A percentile compares a stretch with the other conserved stretches of the same genome.
Conservation (phyloP, 331 rosid species). For the Stylosanthes scabra region DNA sequence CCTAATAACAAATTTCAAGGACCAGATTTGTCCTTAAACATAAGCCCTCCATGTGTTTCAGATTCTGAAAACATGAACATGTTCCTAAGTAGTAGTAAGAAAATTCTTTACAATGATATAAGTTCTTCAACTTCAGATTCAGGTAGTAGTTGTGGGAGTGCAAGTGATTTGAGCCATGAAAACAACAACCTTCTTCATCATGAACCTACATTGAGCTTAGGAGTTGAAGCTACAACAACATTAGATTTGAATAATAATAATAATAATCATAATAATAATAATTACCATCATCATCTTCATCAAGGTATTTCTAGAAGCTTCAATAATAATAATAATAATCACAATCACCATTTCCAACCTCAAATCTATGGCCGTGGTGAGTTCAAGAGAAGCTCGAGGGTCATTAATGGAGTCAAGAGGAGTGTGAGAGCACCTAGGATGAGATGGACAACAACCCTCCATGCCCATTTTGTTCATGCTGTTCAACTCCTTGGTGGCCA, state of each 20-base stretch:
- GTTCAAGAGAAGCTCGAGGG: conserved; percentile 69
- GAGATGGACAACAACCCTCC: conserved; percentile 99
- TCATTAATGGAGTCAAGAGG: conserved; percentile 58
- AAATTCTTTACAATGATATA: conserved; percentile 46
- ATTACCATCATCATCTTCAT: conserved; percentile 31
- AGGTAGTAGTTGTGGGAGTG: conserved; percentile 68
- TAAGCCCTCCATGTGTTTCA: conserved; percentile 64
- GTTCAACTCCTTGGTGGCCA: conserved; percentile 99
- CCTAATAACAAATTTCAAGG: conserved; percentile 45
- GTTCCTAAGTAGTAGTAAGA: conserved; percentile 27
- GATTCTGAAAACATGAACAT: conserved; percentile 34
- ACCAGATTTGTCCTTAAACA: conserved; percentile 89
- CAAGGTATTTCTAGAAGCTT: conserved; percentile 49
- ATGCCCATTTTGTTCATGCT: conserved; percentile 96
- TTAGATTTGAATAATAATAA: conserved; percentile 38
- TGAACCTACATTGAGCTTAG: conserved; percentile 65
- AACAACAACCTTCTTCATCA: conserved; percentile 30
- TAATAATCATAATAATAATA: neutral
- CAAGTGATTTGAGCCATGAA: conserved; percentile 83
- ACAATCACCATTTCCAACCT: conserved; percentile 45
- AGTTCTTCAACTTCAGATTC: conserved; percentile 75
- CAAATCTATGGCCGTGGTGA: conserved; percentile 78
- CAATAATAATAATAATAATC: conserved; percentile 15
- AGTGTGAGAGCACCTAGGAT: conserved; percentile 94
- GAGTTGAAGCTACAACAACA: conserved; percentile 42